phyloP scores from a whole-genome alignment of 2,329 filamentous ascomycete genomes.

The Cladosporium velox region DNA sequence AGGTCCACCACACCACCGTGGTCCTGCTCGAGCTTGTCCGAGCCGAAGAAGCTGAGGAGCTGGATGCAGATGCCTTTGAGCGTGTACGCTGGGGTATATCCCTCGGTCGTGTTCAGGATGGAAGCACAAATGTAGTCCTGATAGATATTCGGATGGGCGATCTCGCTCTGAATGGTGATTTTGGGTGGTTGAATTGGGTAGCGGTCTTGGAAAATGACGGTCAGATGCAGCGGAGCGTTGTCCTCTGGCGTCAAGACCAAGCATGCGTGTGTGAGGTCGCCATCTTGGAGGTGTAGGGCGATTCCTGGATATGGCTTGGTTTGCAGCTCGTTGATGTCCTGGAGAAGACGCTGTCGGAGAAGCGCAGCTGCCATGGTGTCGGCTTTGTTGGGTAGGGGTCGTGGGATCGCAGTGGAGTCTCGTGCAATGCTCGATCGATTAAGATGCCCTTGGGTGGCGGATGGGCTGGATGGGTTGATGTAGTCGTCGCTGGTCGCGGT shows the following conservation, averaged over 20 bases:
- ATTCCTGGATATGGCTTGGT: conserved; percentile 30
- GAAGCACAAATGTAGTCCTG: conserved; percentile 29
- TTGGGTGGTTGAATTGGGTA: conserved; percentile 26
- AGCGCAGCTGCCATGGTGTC: neutral
- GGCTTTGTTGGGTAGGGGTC: too few species aligned
- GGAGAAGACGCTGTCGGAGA: conserved; percentile 25
- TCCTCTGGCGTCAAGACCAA: conserved; percentile 24
- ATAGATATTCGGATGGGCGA: conserved; percentile 30
- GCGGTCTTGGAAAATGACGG: conserved; percentile 23
- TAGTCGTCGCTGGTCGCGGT: neutral
- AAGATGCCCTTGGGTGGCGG: too few species aligned
- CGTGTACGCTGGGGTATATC: conserved; percentile 30
- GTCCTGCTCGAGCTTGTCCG: conserved; percentile 29
- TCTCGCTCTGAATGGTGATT: conserved; percentile 25
- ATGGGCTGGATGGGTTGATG: neutral
- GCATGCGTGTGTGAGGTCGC: conserved; percentile 24
- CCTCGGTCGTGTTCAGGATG: conserved; percentile 25
- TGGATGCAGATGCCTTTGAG: conserved; percentile 32
- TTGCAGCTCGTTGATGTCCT: conserved; percentile 28
- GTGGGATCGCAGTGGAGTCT: neutral
- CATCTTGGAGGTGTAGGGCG: conserved; percentile 24
- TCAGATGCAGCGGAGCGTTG: conserved; percentile 26
- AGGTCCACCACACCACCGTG: conserved; percentile 25
- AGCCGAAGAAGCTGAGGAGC: conserved; percentile 29
- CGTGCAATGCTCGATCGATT: neutral